Conservation (phyloP, 225 moss, liverwort and hornwort genomes). For the Sphagnum tenellum region DNA sequence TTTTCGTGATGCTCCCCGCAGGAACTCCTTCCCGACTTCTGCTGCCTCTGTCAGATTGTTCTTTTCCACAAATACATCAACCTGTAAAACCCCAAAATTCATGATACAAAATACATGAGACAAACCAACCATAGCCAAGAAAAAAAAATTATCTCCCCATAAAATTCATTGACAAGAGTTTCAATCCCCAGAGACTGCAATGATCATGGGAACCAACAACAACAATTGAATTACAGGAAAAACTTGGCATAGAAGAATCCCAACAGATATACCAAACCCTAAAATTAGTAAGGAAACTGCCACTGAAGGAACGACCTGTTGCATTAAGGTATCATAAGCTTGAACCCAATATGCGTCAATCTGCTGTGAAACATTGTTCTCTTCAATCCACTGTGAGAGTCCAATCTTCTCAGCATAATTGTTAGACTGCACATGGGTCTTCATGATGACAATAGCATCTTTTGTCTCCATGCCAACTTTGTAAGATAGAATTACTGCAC, state of each 20-base stretch:
- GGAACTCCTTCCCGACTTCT: conserved; percentile 61
- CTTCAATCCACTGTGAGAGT: conserved; percentile 53
- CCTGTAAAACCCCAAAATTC: conserved; percentile 6
- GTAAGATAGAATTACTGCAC: conserved; percentile 50
- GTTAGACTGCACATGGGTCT: conserved; percentile 44
- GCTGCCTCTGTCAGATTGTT: conserved; percentile 83
- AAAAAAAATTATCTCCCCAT: too few relatives aligned
- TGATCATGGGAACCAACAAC: too few relatives aligned
- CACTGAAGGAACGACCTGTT: conserved; percentile 19
- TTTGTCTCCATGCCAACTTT: conserved; percentile 70
- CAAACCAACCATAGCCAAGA: too few relatives aligned
- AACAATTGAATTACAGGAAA: background rate
- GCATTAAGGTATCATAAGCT: conserved; percentile 51
- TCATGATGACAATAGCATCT: conserved; percentile 51
- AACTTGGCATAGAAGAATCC: background rate
- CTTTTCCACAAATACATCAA: conserved; percentile 60
- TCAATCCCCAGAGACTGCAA: too few relatives aligned
- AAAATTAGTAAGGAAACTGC: background rate
- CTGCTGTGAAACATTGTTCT: conserved; percentile 31
- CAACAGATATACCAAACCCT: background rate
- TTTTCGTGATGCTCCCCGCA: conserved; percentile 24
- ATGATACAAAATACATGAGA: too few relatives aligned
- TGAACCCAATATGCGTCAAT: conserved; percentile 45
- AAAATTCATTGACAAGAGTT: too few relatives aligned
- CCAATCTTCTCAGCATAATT: conserved; percentile 30